Base-by-base conservation (phyloP, 306 rosid genomes). In the Vigna angularis region DNA sequence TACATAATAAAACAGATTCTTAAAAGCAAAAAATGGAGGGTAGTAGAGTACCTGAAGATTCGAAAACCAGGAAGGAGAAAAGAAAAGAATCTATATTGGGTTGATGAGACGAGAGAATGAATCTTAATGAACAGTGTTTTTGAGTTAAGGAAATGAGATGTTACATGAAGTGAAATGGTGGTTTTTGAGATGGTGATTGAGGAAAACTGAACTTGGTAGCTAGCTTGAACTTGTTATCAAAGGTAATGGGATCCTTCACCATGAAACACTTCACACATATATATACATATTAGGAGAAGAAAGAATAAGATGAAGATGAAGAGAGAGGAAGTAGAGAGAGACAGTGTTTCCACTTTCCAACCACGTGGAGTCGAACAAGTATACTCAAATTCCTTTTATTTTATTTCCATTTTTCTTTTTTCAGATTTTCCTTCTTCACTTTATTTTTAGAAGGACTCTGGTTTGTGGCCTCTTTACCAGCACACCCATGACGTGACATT, bases 31-130 rank as follows among this genome's bases (percentile, higher is more conserved):
- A 52, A 62, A 74, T 73, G 64, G 73, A 71, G 44, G 52, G 64
- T 12, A 9, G 53, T 84, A 81, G 51, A 4, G 48, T 53, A 76
- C 97, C 97, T 87, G 30, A 59, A 84, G 90, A 89, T 70, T 66
- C 45, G 63, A 47, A 74, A 84, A 48, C 52, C 6, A 47, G 47
- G 80, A 16, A 63, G 79, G 70, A 53, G 70, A 63, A 28, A 63
- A 53, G 70, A 63, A 20, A 57, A 40, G 34, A 78, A 77, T 77
- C 63, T 74, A 18, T 15, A 26, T 64, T 58, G 74, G 15, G 58
- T n/a, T 55, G 24, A 57, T 44, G 32, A 76, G 26, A 71, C 16
- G 17, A 48, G 51, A 66, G 17, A 66, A 66, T 66, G 10, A 66
- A 66, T 66, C 18, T 22, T 42, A 15, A 24, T 75, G 72, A 50